phyloP scores from a whole-genome alignment of 345 rosid genomes.

The Salix exigua region DNA sequence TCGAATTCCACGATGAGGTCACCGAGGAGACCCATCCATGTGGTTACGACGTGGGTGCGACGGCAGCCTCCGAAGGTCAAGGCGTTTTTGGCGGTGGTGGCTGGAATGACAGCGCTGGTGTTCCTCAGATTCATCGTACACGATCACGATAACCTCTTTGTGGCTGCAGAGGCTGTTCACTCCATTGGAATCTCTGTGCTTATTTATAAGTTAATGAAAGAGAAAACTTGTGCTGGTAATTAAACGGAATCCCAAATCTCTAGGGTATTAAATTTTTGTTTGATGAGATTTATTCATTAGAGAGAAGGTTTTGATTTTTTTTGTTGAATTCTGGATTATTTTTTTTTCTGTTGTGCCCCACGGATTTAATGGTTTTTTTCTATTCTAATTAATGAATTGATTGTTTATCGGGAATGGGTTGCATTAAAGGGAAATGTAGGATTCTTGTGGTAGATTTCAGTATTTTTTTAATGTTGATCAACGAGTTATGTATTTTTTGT shows the following conservation, averaged over 20 bases:
- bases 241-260: background rate
- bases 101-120: constrained; percentile 87
- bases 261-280: background rate
- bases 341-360: background rate
- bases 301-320: background rate
- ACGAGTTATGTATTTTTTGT: background rate
- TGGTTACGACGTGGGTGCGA: constrained; percentile 75
- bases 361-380: background rate
- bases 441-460: background rate
- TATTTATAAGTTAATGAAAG: constrained; percentile 90
- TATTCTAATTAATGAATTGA: background rate
- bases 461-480: background rate
- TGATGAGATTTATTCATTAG: constrained; percentile 1
- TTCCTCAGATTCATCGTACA: constrained; percentile 87
- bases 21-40: constrained; percentile 62
- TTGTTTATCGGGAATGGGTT: background rate
- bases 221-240: constrained; percentile 93
- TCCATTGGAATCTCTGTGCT: constrained; percentile 91
- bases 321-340: background rate
- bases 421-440: background rate
- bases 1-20: constrained; percentile 46
- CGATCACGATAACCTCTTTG: constrained; percentile 98
- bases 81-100: constrained; percentile 84
- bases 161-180: constrained; percentile 97
- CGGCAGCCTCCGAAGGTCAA: constrained; percentile 97